Base-by-base conservation (phyloP, 176 grass and related monocot genomes). In the Ampelocalamus luodianensis region DNA sequence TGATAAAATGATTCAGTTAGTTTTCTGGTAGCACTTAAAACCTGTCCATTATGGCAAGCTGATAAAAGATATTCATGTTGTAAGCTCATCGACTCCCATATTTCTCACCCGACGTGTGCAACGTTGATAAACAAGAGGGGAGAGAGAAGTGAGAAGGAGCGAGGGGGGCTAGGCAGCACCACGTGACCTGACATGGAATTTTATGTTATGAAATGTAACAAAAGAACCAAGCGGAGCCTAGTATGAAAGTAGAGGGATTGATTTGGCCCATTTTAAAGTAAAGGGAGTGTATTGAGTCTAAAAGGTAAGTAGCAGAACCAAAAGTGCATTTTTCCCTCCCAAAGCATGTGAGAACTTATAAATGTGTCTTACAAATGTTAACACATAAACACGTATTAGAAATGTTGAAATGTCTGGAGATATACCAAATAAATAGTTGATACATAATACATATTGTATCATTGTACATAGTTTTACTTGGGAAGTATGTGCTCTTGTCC, bases 401-500 rank as follows among this genome's bases (percentile, higher is more conserved):
- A 81, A 77, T 76, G 61, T 72, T 63, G 10, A 72, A 65, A 1
- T 48, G 10, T 86, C 22, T 46, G 46, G 34, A 22, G 26, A 63
- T 15, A 55, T 72, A 49, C 22, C 43, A 74, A 55, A 37, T 80
- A 46, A 72, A 11, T 39, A 81, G 13, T 79, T 1, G 40, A 10
- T 7, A 37, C 10, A 82, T 59, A 55, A 10, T 7, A 37, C 10
- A 82, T 59, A 55, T 27, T 62, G 14, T 45, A 17, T 68, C 3
- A 40, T 39, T 15, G 22, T 44, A 27, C 78, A 72, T 79, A 65
- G 43, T 46, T 56, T 81, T 65, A 65, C 6, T 49, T 80, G 48
- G 38, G 78, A 62, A 90, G 17, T 89, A 49, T 64, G 15, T 72
- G 43, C 79, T 76, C 55, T 65, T 85, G 5, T 49, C 65, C 54